Base-by-base conservation (phyloP, 768 basidiomycete species). In the Suillus tomentosus region DNA sequence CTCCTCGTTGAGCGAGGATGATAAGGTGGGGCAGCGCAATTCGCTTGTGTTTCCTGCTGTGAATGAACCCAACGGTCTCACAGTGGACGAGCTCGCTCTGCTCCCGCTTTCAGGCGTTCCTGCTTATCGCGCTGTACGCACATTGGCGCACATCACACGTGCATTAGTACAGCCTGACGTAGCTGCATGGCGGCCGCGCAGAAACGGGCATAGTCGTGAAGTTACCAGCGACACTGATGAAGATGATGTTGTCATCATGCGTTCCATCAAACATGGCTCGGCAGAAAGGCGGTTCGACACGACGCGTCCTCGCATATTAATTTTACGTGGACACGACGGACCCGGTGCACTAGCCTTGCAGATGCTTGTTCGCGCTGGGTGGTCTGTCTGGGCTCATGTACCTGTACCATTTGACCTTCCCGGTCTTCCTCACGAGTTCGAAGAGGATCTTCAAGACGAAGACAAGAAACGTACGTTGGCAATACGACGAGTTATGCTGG, bases 61-160 rank as follows among this genome's bases (percentile, higher is more conserved):
- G 24, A 59, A 67, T 62, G 62, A 61, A 39, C 39, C 58, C 8
- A 62, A 55, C 39, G 65, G 69, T 27, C 72, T 86, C 36, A 78
- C 86, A 1, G 74, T 94, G 36, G 87, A 90, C 62, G 90, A 95
- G 72, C 84, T 95, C 17, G 89, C 94, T 1, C 82, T 94, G 24
- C 80, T 96, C 0, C 91, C 95, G 3, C 78, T 94, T 2, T 85
- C 86, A 53, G 95, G 91, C 3, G 79, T 96, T 31, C 82, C 88
- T n/a, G 92, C 94, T 0, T 87, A 92, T 69, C 87, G 95, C 15
- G 93, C 92, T 1, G 82, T 94, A 10, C 85, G 90, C 51, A 89
- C 90, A 0, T 85, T 90, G 65, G 77, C 81, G 27, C 76, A 68
- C 47, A 74, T 77, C 15, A 77, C 74, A 14, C 65, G 66, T 45